These are phyloP conservation scores for Leccinum arenicola DNA, from an alignment of 768 basidiomycete species.

Conservation along the genomic window DNA sequence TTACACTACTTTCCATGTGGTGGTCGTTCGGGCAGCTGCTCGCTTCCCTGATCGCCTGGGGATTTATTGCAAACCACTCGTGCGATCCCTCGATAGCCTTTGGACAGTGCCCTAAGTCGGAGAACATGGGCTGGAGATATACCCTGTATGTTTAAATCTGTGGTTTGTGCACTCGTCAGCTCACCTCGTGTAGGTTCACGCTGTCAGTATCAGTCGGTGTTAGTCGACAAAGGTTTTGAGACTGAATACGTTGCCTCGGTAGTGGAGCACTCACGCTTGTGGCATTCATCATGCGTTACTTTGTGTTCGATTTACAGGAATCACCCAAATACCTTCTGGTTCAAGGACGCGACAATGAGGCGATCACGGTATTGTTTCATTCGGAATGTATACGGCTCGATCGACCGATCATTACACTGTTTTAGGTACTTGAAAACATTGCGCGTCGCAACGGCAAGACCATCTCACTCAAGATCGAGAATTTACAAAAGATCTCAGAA, in stretches of 20 bases:
- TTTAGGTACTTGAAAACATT: conserved; percentile 46
- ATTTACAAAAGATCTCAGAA: conserved; percentile 35
- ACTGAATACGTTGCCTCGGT: conserved; percentile 1
- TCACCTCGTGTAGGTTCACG: conserved; percentile 32
- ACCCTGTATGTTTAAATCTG: conserved; percentile 34
- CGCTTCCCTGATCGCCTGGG: conserved; percentile 52
- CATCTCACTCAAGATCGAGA: conserved; percentile 44
- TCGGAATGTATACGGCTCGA: background rate
- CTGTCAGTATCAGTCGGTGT: conserved; percentile 31
- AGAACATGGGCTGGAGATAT: conserved; percentile 65
- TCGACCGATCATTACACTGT: background rate
- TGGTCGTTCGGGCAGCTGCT: conserved; percentile 52
- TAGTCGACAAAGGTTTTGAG: background rate
- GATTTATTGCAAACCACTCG: conserved; percentile 54
- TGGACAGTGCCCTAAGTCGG: conserved; percentile 43
- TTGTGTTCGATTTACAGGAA: conserved; percentile 58
- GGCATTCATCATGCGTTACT: conserved; percentile 53
- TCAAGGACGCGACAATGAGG: conserved; percentile 55
- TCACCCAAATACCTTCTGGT: conserved; percentile 60
- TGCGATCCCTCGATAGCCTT: conserved; percentile 34
- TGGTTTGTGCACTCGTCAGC: background rate
- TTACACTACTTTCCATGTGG: conserved; percentile 53
- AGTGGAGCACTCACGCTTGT: conserved; percentile 49
- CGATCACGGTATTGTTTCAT: conserved; percentile 37
- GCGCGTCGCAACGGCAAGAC: conserved; percentile 46